phyloP scores from a whole-genome alignment of 2,329 filamentous ascomycete species.

The Aureobasidium sp. region DNA sequence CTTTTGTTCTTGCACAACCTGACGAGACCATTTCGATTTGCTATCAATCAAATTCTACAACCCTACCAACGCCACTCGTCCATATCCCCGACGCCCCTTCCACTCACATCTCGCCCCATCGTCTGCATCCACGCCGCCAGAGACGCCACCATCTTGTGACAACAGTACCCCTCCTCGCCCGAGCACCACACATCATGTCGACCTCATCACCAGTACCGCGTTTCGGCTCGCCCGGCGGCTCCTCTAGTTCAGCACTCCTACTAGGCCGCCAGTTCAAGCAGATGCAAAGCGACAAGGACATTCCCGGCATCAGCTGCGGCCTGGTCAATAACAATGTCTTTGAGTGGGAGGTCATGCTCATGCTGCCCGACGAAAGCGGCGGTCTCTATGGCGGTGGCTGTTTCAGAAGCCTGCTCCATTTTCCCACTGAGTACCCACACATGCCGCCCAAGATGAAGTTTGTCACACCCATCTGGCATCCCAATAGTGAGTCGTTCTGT shows the following conservation, averaged over 20 bases:
- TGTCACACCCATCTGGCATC: conserved; percentile 80
- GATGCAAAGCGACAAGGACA: conserved; percentile 85
- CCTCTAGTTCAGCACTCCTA: conserved; percentile 59
- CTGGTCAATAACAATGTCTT: conserved; percentile 82
- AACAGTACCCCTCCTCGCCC: neutral
- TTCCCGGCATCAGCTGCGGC: conserved; percentile 89
- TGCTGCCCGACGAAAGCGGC: conserved; percentile 75
- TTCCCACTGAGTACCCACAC: conserved; percentile 79
- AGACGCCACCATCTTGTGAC: neutral
- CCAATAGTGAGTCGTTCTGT: conserved; percentile 55
- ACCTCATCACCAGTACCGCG: conserved; percentile 7
- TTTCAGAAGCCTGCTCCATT: conserved; percentile 77
- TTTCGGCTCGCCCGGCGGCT: conserved; percentile 3
- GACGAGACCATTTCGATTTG: neutral
- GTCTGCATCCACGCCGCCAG: neutral
- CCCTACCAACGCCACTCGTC: neutral
- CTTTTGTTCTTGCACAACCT: neutral
- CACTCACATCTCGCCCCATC: neutral
- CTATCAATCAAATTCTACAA: neutral
- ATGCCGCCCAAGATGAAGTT: conserved; percentile 86
- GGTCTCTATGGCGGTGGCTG: conserved; percentile 55
- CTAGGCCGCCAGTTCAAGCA: conserved; percentile 83
- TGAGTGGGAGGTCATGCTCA: conserved; percentile 98
- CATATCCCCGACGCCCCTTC: neutral
- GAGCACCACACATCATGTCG: conserved; percentile 1